Base-by-base conservation (phyloP, 164 flowering plant genomes). In the Macadamia tetraphylla region DNA sequence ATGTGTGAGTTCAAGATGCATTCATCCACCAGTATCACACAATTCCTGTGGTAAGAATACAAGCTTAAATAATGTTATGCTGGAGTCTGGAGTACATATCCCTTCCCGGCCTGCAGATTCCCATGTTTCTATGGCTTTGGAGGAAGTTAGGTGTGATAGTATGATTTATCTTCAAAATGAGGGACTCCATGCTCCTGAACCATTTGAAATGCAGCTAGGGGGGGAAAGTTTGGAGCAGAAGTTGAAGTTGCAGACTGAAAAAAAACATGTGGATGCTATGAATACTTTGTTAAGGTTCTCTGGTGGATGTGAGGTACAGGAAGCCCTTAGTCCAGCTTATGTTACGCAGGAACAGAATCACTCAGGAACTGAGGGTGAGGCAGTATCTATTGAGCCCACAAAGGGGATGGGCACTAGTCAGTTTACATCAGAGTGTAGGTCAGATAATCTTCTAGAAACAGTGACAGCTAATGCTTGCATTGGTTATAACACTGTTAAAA, bases 311-410 rank as follows among this genome's bases (percentile, higher is more conserved):
- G 92, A 91, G 80, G 80, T 88, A 65, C 81, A 79, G 69, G 94
- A 91, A 80, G 94, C 86, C 64, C 74, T 88, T 31, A 94, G 92
- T 31, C 80, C 88, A 53, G 76, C 85, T 68, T 85, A 81, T 78
- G 64, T 65, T 30, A 79, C 77, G 60, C 78, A 74, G 58, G 35
- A 69, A 63, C 49, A 29, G 51, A 58, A 62, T 66, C 67, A 30
- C 65, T 70, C 75, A 62, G 76, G 80, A 78, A 63, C 42, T 52
- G 79, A 77, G 66, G 61, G 55, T 15, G 76, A 77, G 70, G 78
- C 62, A 60, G 44, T 65, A 63, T 53, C 69, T 68, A 11, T 70
- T 66, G 82, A 77, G 61, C 69, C 82, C 69, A 71, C 79, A 29
- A 84, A 79, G 69, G 76, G 72, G 49, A 73, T 76, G 59, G 74